Base-by-base conservation (phyloP, 2,329 filamentous ascomycete genomes). In the Pyricularia sp. region DNA sequence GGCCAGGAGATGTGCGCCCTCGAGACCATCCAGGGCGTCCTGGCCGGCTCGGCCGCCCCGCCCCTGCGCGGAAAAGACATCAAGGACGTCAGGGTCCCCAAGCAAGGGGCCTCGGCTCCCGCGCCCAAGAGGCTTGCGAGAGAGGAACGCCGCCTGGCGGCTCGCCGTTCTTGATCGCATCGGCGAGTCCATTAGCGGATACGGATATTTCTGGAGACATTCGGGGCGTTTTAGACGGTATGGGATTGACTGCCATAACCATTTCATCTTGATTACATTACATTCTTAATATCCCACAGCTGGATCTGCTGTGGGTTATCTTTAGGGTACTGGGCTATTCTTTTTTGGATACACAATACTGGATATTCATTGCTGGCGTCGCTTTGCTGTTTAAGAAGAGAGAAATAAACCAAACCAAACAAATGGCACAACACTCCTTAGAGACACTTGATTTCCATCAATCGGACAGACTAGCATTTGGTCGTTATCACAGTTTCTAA, bases 1-100 rank as follows among this genome's bases (percentile, higher is more conserved):
- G 88, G 88, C 4, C 85, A 89, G 77, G 84, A 90, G 75, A 87
- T 90, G 86, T 85, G 83, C 69, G 88, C 87, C 1, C 81, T 90
- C 66, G 88, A 90, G 78, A 82, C 83, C 0, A 80, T 90, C 20
- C 88, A 90, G 74, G 86, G 86, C 3, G 78, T 89, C 3, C 77
- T 91, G 66, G 79, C 81, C 17, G 73, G 77, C 17, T 73, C 79
- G 5, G 79, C 82, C 1, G 70, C 75, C 4, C 76, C 81, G 6
- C 87, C 87, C 0, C 77, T 86, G 42, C 78, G 77, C 73, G 81
- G 79, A 9, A 78, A 80, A 20, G 78, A 84, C 64, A 85, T 87
- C 74, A 79, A 82, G 75, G 77, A 78, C 30, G 79, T 86, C 36
- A 75, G 79, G 71, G 73, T 69, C 23, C 73, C 74, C 61, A n/a